These are phyloP conservation scores for Multifurca ochricompacta DNA, from an alignment of 768 basidiomycete genomes.

Conservation along the genomic window DNA sequence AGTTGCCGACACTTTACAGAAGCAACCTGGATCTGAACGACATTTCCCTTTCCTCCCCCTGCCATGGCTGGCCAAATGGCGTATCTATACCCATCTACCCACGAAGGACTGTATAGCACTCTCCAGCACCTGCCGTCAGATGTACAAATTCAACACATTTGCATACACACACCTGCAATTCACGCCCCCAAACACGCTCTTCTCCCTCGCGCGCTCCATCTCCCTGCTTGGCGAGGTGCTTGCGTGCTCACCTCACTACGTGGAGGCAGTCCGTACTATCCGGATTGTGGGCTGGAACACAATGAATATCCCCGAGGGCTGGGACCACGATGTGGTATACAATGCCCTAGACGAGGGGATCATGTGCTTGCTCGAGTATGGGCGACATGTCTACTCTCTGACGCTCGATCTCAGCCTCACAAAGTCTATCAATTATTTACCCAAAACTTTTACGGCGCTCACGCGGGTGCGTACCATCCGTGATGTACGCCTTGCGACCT, in stretches of 20 bases:
- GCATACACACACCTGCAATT: constrained; percentile 12
- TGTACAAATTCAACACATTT: constrained; percentile 7
- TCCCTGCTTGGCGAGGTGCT: neutral
- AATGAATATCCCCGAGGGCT: neutral
- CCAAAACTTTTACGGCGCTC: neutral
- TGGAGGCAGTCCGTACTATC: constrained; percentile 6
- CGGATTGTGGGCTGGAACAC: constrained; percentile 1
- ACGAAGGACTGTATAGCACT: constrained; percentile 9
- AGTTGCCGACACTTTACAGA: neutral
- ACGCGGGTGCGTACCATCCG: constrained; percentile 6
- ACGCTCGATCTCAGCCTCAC: constrained; percentile 1
- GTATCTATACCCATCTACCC: neutral
- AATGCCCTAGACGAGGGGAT: neutral
- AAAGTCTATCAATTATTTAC: neutral
- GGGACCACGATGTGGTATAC: neutral
- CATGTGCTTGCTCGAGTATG: neutral
- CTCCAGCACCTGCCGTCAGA: constrained; percentile 8
- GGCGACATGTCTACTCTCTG: neutral
- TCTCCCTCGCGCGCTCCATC: constrained; percentile 3
- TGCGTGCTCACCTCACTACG: constrained; percentile 1
- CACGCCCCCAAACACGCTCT: constrained; percentile 9
- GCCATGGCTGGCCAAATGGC: constrained; percentile 2
- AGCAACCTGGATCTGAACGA: neutral
- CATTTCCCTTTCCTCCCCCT: neutral
- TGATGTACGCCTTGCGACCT: neutral